Conservation (phyloP, 148 eudicot species). For the Agrostemma githago region DNA sequence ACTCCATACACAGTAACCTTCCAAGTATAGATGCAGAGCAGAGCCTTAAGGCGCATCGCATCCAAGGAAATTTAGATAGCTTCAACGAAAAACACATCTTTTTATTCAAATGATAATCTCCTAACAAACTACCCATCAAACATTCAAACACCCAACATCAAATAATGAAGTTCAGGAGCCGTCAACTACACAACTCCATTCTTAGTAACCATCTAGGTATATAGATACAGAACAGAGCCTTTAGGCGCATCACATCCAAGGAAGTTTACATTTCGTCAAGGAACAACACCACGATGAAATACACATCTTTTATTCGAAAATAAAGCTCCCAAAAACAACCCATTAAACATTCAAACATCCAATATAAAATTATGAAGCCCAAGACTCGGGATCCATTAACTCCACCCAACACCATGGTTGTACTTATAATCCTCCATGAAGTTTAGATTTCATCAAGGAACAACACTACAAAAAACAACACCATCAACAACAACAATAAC, state of each 20-base stretch:
- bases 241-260: constrained; percentile 14
- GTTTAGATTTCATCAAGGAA: constrained; percentile 15
- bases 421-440: neutral
- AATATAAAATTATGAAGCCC: constrained; percentile 16
- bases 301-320: constrained; percentile 22
- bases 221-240: constrained; percentile 23
- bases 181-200: constrained; percentile 24
- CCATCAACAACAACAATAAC: neutral
- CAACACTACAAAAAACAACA: constrained; percentile 4
- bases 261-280: constrained; percentile 20
- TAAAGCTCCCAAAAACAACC: constrained; percentile 25
- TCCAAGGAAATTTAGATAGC: constrained; percentile 8
- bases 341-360: constrained; percentile 28
- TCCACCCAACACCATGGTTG: constrained; percentile 17
- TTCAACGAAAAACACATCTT: constrained; percentile 25
- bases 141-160: constrained; percentile 25
- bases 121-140: constrained; percentile 25
- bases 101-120: constrained; percentile 19
- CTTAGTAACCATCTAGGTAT: too few species aligned
- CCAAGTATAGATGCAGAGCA: constrained; percentile 20
- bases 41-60: constrained; percentile 24
- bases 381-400: constrained; percentile 28
- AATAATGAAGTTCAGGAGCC: constrained; percentile 26
- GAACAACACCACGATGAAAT: constrained; percentile 1
- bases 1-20: constrained; percentile 14